Conservation (phyloP, 2,329 filamentous ascomycete genomes). For the Aureobasidium vineae region DNA sequence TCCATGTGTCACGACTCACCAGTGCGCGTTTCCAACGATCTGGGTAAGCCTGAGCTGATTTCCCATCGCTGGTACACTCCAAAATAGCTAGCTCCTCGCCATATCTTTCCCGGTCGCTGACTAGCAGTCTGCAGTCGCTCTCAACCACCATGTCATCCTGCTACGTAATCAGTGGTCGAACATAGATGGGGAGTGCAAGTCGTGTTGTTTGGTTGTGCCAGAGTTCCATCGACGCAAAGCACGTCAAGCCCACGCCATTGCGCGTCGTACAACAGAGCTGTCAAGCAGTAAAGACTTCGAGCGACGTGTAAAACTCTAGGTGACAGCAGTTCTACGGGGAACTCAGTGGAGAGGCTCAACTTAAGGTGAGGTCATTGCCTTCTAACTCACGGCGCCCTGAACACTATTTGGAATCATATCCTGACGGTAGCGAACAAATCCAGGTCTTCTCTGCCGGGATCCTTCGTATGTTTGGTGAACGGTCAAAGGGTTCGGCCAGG, state of each 20-base stretch:
- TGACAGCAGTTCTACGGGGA: slow-evolving; percentile 4
- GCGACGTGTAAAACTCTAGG: slow-evolving; percentile 4
- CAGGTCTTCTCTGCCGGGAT: background rate
- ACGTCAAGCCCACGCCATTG: background rate
- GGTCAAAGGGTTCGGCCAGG: slow-evolving; percentile 13
- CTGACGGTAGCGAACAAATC: background rate
- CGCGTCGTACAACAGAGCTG: background rate
- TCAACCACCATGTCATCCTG: background rate
- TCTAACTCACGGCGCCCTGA: slow-evolving; percentile 7
- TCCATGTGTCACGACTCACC: background rate
- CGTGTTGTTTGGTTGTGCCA: background rate
- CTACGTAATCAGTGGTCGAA: background rate
- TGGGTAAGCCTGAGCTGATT: background rate
- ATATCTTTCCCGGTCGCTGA: slow-evolving; percentile 6
- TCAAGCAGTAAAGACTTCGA: background rate
- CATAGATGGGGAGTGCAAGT: background rate
- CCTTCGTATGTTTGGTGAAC: slow-evolving; percentile 5
- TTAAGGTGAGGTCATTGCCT: slow-evolving; percentile 24
- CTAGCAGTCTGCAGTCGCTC: slow-evolving; percentile 3
- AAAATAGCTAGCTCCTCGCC: slow-evolving; percentile 11
- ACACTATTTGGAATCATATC: slow-evolving; percentile 13
- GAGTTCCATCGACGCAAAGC: background rate
- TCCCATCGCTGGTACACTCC: slow-evolving; percentile 3
- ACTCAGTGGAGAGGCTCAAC: background rate
- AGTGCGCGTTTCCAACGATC: slow-evolving; percentile 2